These are phyloP conservation scores for Rhodotorula sp. DNA, from an alignment of 1,284 basidiomycete genomes.

Conservation along the genomic window DNA sequence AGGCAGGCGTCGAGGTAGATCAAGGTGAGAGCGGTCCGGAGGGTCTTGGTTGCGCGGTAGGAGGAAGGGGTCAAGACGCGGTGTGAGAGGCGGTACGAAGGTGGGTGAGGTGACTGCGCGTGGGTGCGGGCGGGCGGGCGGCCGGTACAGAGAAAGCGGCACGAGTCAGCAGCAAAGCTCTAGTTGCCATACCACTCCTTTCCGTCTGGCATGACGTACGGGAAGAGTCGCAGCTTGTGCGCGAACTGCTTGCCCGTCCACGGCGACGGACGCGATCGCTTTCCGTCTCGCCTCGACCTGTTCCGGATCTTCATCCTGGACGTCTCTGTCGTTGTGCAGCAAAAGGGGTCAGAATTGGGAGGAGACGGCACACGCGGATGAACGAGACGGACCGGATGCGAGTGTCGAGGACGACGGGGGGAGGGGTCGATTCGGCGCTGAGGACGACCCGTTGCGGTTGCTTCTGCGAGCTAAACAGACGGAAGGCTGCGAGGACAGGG, in stretches of 20 bases:
- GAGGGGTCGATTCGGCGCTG: conserved; percentile 8
- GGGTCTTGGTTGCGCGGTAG: not conserved
- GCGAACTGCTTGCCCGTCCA: conserved; percentile 6
- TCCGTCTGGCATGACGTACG: conserved; percentile 3
- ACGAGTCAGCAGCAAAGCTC: not conserved
- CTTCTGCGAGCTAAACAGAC: conserved; percentile 33
- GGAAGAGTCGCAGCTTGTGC: conserved; percentile 1
- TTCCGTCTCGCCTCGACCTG: not conserved
- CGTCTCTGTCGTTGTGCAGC: conserved; percentile 2
- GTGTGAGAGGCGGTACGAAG: not conserved
- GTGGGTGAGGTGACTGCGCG: not conserved
- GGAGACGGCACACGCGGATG: accelerated
- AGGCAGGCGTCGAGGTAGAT: conserved; percentile 28
- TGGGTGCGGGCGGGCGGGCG: no score
- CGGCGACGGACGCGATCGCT: conserved; percentile 5
- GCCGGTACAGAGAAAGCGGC: not conserved
- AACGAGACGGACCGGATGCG: conserved; percentile 22
- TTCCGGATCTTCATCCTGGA: conserved; percentile 16
- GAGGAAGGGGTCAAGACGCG: not conserved
- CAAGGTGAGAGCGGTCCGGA: conserved; percentile 4
- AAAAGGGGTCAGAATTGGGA: not conserved
- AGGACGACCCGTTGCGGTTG: conserved; percentile 22
- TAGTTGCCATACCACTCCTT: no score
- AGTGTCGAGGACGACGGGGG: conserved; percentile 20
- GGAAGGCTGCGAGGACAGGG: conserved; percentile 12